A percentile compares a stretch with the other conserved stretches of the same genome.
Evolutionary conservation across 306 rosid species (phyloP).

Genomic region (Pachyrhizus erosus): DNA sequence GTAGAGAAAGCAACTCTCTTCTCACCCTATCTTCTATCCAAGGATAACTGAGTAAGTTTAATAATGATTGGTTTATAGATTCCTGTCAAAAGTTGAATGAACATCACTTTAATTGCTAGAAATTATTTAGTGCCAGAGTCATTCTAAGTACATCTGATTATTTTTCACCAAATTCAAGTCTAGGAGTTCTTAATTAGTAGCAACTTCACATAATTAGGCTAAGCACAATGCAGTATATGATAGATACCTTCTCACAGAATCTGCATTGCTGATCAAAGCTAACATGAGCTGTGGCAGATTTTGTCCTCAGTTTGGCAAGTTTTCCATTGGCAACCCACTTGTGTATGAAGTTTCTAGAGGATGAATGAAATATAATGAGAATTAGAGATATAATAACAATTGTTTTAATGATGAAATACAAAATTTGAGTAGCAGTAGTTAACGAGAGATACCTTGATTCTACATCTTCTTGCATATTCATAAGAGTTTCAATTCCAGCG

Average conservation of each 20-base stretch:
- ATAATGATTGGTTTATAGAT: slow-evolving; percentile 70
- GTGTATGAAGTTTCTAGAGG: slow-evolving; percentile 62
- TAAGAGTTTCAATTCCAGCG: slow-evolving; percentile 86
- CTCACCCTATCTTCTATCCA: slow-evolving; percentile 81
- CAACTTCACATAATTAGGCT: slow-evolving; percentile 24
- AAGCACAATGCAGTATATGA: not conserved
- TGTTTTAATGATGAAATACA: not conserved
- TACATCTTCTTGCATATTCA: slow-evolving; percentile 71
- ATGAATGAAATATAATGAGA: slow-evolving; percentile 18
- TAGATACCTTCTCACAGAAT: slow-evolving; percentile 84
- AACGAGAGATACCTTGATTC: slow-evolving; percentile 59
- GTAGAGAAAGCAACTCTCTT: slow-evolving; percentile 62
- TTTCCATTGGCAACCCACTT: slow-evolving; percentile 76
- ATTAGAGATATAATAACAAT: not conserved
- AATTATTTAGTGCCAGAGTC: not conserved
- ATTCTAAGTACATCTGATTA: not conserved
- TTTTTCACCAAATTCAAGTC: not conserved
- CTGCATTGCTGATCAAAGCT: slow-evolving; percentile 81
- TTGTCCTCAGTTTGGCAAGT: slow-evolving; percentile 70
- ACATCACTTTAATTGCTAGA: not conserved
- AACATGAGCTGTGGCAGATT: slow-evolving; percentile 64
- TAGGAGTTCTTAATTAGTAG: not conserved
- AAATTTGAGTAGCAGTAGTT: not conserved
- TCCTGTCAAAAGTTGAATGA: slow-evolving; percentile 59
- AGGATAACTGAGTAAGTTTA: slow-evolving; percentile 82